These are phyloP conservation scores for Gossypium trilobum DNA, from an alignment of 441 rosid genomes.

Conservation along the genomic window DNA sequence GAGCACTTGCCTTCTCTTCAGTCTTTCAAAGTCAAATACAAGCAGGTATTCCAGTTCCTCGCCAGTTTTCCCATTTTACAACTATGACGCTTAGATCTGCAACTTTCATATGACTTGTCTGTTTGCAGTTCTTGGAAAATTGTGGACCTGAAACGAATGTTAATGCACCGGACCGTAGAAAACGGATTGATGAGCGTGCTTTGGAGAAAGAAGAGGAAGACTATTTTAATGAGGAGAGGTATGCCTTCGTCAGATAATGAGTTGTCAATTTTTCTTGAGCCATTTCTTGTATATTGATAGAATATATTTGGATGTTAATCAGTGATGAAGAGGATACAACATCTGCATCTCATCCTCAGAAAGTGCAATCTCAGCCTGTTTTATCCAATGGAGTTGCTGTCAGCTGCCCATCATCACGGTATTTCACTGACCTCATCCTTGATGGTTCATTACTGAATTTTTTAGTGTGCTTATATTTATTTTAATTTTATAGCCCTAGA, in stretches of 20 bases:
- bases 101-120: conserved; percentile 13
- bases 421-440: conserved; percentile 18
- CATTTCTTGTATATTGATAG: conserved; percentile 18
- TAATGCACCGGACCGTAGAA: conserved; percentile 51
- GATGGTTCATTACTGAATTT: conserved; percentile 7
- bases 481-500: conserved; percentile 37
- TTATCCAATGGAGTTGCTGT: conserved; percentile 69
- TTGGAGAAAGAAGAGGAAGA: conserved; percentile 95
- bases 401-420: conserved; percentile 55
- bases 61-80: conserved; percentile 2
- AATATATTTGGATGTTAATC: conserved; percentile 14
- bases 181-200: conserved; percentile 77
- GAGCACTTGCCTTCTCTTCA: conserved; percentile 65
- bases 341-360: conserved; percentile 58
- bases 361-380: conserved; percentile 43
- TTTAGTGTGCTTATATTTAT: not conserved
- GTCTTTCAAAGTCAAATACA: conserved; percentile 74
- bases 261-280: not conserved
- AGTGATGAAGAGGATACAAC: conserved; percentile 95
- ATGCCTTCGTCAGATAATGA: conserved; percentile 9
- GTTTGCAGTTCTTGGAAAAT: conserved; percentile 72
- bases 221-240: conserved; percentile 95
- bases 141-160: conserved; percentile 46
- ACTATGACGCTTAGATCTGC: not conserved
- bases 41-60: conserved; percentile 56